phyloP scores from a whole-genome alignment of 768 basidiomycete species.

The Termitomyces sp. region DNA sequence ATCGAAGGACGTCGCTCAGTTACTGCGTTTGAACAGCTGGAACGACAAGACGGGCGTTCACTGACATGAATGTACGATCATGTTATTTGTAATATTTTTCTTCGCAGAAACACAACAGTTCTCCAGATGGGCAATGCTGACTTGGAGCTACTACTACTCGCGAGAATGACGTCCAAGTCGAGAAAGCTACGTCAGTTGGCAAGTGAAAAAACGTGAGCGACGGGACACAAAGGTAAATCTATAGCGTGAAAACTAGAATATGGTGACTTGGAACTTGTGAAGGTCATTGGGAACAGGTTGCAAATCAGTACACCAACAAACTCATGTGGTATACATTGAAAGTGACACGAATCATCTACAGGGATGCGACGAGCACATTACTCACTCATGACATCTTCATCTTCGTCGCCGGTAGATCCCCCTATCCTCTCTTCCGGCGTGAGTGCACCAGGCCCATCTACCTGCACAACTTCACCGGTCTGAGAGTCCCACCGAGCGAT shows the following conservation, averaged over 20 bases:
- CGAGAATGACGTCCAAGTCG: no score
- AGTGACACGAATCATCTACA: constrained; percentile 1
- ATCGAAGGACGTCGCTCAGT: no score
- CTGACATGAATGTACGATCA: no score
- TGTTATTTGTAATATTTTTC: no score
- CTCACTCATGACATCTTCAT: constrained; percentile 46
- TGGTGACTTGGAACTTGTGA: background rate
- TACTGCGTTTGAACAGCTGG: no score
- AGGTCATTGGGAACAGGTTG: background rate
- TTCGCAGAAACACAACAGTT: no score
- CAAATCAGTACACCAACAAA: background rate
- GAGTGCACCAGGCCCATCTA: constrained; percentile 39
- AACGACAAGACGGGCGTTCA: no score
- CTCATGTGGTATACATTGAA: constrained; percentile 16
- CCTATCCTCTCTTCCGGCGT: constrained; percentile 28
- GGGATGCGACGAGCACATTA: constrained; percentile 20
- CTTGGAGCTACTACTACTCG: no score
- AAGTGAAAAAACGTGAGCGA: no score
- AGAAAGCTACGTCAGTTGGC: no score
- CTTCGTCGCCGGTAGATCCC: constrained; percentile 21
- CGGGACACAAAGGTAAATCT: no score
- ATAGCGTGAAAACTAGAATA: background rate
- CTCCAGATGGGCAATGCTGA: no score
- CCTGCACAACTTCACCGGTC: constrained; percentile 56
- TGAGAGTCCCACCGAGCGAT: constrained; percentile 67